These are phyloP conservation scores for Fistulinella prunicolor DNA, from an alignment of 768 basidiomycete genomes.

Conservation along the genomic window DNA sequence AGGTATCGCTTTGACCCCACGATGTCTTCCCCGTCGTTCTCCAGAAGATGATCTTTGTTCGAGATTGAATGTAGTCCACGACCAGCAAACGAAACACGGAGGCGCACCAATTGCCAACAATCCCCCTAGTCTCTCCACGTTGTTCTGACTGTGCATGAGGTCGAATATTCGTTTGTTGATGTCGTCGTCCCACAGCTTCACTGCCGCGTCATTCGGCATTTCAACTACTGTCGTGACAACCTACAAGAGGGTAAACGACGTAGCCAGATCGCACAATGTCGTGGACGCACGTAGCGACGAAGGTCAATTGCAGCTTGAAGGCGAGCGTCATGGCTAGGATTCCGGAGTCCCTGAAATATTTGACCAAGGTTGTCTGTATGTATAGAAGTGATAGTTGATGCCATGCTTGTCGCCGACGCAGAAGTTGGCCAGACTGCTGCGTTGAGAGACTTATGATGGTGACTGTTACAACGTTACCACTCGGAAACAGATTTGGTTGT, in stretches of 20 bases:
- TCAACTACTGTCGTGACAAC: conserved; percentile 72
- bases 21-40: conserved; percentile 74
- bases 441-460: conserved; percentile 6
- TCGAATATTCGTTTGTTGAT: conserved; percentile 79
- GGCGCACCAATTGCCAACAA: conserved; percentile 79
- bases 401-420: conserved; percentile 44
- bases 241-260: conserved; percentile 37
- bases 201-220: conserved; percentile 76
- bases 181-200: conserved; percentile 83
- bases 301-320: conserved; percentile 68
- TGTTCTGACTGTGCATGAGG: conserved; percentile 77
- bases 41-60: conserved; percentile 64
- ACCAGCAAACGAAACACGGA: neutral
- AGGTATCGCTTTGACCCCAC: conserved; percentile 78
- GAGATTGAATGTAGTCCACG: conserved; percentile 8
- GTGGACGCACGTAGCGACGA: conserved; percentile 62
- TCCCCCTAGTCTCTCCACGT: conserved; percentile 80
- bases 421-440: conserved; percentile 1
- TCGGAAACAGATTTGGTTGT: conserved; percentile 20
- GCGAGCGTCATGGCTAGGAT: conserved; percentile 61
- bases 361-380: conserved; percentile 61
- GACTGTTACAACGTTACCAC: conserved; percentile 1
- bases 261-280: conserved; percentile 7
- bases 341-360: conserved; percentile 67
- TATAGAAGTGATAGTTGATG: conserved; percentile 53